These are phyloP conservation scores for Flaveria ramosissima DNA, from an alignment of 129 eudicot species.

Conservation along the genomic window DNA sequence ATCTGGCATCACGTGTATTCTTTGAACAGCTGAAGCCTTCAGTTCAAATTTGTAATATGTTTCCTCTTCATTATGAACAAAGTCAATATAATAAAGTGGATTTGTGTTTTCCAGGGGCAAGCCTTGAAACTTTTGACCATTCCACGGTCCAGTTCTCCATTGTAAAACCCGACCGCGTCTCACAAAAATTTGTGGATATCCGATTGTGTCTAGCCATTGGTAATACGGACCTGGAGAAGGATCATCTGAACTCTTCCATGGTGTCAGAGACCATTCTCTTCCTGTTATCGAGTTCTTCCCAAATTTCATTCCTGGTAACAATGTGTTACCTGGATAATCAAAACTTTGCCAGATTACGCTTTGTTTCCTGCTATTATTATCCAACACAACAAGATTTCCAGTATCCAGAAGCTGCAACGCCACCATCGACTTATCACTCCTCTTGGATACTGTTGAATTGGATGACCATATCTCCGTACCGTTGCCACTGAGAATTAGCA, in stretches of 20 bases:
- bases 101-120: too few species aligned
- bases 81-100: too few species aligned
- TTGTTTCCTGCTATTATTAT: background rate
- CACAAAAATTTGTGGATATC: too few species aligned
- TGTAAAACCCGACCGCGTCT: too few species aligned
- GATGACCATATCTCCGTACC: constrained; percentile 25
- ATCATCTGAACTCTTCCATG: constrained; percentile 39
- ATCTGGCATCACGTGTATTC: background rate
- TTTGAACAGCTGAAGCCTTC: too few species aligned
- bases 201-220: too few species aligned
- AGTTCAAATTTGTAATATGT: too few species aligned
- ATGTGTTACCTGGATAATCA: constrained; percentile 28
- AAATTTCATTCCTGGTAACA: constrained; percentile 35
- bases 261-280: background rate
- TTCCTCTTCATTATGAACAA: too few species aligned
- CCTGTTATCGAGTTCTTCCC: constrained; percentile 34
- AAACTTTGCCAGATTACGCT: constrained; percentile 34
- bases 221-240: too few species aligned
- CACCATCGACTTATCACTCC: constrained; percentile 15
- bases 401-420: constrained; percentile 28
- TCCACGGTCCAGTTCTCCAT: too few species aligned
- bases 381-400: constrained; percentile 32
- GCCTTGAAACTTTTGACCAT: too few species aligned
- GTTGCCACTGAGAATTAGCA: constrained; percentile 18
- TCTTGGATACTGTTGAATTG: constrained; percentile 8